Evolutionary conservation across 163 green algal genomes (phyloP), one percentile per base, ranked within the genome.

Genomic region (Scenedesmus sp.): DNA sequence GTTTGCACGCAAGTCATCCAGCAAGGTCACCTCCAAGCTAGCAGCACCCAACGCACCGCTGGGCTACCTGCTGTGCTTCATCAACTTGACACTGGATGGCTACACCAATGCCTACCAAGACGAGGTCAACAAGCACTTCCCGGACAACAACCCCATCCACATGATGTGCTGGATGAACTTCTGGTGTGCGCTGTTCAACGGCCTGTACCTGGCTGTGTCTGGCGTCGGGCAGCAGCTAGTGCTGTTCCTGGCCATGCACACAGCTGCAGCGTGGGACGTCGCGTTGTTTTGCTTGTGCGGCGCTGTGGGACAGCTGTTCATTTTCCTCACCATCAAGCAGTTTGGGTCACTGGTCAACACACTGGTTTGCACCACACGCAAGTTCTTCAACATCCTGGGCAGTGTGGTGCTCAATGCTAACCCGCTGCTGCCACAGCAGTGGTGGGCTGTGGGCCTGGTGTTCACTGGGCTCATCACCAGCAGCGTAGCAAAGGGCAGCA

Each of bases 91-190:
- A 3, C 93, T 99, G 9, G 95, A 97, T 78, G 95, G 97, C n/a
- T 99, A 98, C 94, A 99, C 98, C 18, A 99, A 99, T 83, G 96
- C 96, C 7, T 94, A 94, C 0, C 95, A 99, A 94, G 96, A 99
- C 85, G 93, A 97, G 81, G 97, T 99, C 89, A 97, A 99, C 90
- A 81, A 93, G 61, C 89, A 93, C 26, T 96, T 98, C 92, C 94
- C 88, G 9, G 83, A 87, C 20, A 98, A 97, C 78, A 94, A 94
- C 68, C 94, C 96, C 10, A 91, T 99, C 53, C 95, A 98, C 91
- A 99, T 99, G 94, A 99, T 99, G 98, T 97, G 95, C 93, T 99
- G 97, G 94, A 99, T 99, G 96, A 99, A 99, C 95, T 97, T 99
- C 70, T 99, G 97, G 97, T 96, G 91, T 15, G 89, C 91, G 0